Base-by-base conservation (phyloP, 371 early-diverging fungal species). In the Blastocladiella emersonii region DNA sequence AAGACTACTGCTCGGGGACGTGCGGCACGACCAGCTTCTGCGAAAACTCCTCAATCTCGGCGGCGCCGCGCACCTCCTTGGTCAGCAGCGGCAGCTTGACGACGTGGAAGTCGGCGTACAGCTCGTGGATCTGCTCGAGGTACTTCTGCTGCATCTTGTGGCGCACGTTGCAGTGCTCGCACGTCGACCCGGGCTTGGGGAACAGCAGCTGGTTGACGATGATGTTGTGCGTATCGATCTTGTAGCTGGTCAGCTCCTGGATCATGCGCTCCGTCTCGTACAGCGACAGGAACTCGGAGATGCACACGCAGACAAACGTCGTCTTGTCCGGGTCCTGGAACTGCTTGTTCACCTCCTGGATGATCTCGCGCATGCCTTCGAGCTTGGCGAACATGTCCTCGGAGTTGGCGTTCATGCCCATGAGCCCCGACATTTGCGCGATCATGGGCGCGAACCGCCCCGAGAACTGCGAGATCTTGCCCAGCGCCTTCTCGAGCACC, bases 201-300 rank as follows among this genome's bases (percentile, higher is more conserved):
- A 89, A 93, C 70, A 98, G 74, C 62, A 98, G 78, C 82, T 98
- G 98, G 75, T 98, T 98, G 66, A 97, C 97, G 44, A 98, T 88
- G 68, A 98, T 97, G 73, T 97, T 98, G 81, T 98, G 97, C 15
- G 96, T 96, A 72, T 98, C 98, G 61, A 98, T 98, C 62, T 92
- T 84, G 73, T 91, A 95, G 32, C 86, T 79, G 6, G 94, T 92
- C 70, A 98, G 79, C 75, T 98, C 98, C 75, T 98, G 97, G 70
- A 98, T 92, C 91, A 98, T 91, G 65, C 98, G 87, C 74, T 98
- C 98, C 0, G 97, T 98, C 72, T 98, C 98, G 78, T 98, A 98
- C 49, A 98, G 78, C 23, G 97, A 97, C 73, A 98, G 81, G 79
- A 98, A 98, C 72, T 98, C 98, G 35, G 94, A 86, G 67, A 98